A percentile compares a stretch with the other conserved stretches of the same genome.
phyloP scores from a whole-genome alignment of 164 flowering plant species.

The Magnolia officinalis region DNA sequence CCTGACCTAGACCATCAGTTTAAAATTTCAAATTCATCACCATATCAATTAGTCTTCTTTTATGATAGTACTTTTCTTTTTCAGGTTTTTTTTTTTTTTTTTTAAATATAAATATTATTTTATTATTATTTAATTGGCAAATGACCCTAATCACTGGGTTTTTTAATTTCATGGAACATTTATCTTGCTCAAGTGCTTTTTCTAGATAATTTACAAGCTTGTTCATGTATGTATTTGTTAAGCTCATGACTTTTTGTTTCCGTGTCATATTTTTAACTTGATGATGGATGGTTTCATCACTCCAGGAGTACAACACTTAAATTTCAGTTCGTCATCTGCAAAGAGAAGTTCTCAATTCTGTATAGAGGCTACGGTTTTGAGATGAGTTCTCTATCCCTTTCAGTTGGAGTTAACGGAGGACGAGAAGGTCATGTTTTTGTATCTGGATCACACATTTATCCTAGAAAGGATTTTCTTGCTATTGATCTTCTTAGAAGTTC shows the following conservation, averaged over 20 bases:
- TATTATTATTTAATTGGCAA: no score
- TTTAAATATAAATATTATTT: no score
- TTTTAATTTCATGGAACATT: no score
- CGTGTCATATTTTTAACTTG: not conserved
- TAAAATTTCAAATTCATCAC: no score
- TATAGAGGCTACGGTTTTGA: not conserved
- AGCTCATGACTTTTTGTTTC: not conserved
- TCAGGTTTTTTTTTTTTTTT: no score
- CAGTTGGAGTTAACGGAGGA: constrained; percentile 14
- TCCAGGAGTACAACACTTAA: not conserved
- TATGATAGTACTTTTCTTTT: no score
- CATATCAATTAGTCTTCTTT: no score
- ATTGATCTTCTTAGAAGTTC: constrained; percentile 17
- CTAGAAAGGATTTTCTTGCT: constrained; percentile 2
- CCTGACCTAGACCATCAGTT: no score
- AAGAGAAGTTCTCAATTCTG: not conserved
- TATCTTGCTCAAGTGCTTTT: no score
- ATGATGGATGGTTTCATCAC: not conserved
- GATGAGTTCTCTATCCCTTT: constrained; percentile 22
- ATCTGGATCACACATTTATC: constrained; percentile 12
- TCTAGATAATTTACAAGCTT: no score
- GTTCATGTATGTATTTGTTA: not conserved
- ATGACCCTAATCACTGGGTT: no score
- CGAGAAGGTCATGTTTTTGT: constrained; percentile 2
- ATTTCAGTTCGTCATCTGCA: not conserved